phyloP scores from a whole-genome alignment of 306 rosid species.

The Psophocarpus tetragonolobus region DNA sequence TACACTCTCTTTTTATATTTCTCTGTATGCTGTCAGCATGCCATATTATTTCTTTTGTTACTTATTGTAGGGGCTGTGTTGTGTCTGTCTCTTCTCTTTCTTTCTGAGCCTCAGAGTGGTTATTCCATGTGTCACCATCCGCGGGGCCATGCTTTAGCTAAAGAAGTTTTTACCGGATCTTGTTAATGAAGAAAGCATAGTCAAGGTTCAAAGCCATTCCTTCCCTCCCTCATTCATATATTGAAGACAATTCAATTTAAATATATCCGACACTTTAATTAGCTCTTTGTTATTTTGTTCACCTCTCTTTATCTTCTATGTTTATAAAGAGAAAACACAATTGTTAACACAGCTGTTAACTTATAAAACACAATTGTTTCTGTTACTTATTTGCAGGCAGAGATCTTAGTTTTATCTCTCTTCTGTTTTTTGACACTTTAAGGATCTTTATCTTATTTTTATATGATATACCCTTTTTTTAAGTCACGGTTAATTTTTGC shows the following conservation, averaged over 20 bases:
- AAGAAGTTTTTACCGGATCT: constrained; percentile 64
- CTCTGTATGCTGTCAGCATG: constrained; percentile 17
- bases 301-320: constrained; percentile 37
- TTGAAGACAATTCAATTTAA: constrained; percentile 29
- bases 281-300: constrained; percentile 32
- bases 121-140: constrained; percentile 51
- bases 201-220: constrained; percentile 60
- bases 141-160: constrained; percentile 48
- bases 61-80: not conserved
- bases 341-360: constrained; percentile 18
- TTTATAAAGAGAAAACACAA: constrained; percentile 18
- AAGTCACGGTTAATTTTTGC: no score
- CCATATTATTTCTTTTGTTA: constrained; percentile 22
- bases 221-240: constrained; percentile 1
- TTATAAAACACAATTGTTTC: not conserved
- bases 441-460: not conserved
- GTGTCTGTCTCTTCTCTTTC: constrained; percentile 16
- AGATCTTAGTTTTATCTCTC: not conserved
- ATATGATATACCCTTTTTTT: not conserved
- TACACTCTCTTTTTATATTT: constrained; percentile 27
- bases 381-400: not conserved
- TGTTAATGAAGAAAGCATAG: constrained; percentile 76
- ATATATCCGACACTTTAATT: constrained; percentile 34
- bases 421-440: not conserved
- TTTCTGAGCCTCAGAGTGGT: constrained; percentile 9